Conservation (phyloP, 2,329 filamentous ascomycete species). For the Alternaria consortialis region DNA sequence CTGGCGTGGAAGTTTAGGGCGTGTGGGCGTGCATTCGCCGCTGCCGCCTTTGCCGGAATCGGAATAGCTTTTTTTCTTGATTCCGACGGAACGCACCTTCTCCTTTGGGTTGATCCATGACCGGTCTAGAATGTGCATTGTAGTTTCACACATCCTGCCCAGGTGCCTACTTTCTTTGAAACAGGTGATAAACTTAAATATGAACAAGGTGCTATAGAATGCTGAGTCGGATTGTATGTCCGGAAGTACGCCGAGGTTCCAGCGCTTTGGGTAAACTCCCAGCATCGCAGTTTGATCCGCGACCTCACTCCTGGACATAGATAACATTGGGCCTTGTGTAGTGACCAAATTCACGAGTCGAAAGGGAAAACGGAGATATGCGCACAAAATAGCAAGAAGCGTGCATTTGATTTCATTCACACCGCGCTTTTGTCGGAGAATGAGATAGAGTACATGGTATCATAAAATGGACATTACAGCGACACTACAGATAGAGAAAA, state of each 20-base stretch:
- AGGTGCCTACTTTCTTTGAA: neutral
- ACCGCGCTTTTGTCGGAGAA: neutral
- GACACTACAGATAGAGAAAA: neutral
- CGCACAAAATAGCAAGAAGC: neutral
- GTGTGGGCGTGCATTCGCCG: neutral
- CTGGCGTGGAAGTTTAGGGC: neutral
- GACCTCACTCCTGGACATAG: neutral
- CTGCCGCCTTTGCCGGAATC: neutral
- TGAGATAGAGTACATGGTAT: neutral
- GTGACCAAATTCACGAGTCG: neutral
- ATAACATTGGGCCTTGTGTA: neutral
- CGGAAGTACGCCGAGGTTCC: neutral
- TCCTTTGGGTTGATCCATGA: neutral
- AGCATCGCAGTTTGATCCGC: neutral
- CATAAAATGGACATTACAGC: constrained; percentile 1
- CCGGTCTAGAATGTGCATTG: neutral
- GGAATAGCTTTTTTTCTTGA: neutral
- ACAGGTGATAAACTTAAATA: neutral
- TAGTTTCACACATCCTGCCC: neutral
- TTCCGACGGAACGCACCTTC: neutral
- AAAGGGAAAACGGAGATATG: neutral
- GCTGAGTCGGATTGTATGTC: neutral
- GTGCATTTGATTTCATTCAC: neutral
- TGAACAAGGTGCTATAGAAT: neutral
- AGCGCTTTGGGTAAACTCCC: neutral